Evolutionary conservation across 2,329 filamentous ascomycete species (phyloP).

Genomic region (Colletotrichum musae): DNA sequence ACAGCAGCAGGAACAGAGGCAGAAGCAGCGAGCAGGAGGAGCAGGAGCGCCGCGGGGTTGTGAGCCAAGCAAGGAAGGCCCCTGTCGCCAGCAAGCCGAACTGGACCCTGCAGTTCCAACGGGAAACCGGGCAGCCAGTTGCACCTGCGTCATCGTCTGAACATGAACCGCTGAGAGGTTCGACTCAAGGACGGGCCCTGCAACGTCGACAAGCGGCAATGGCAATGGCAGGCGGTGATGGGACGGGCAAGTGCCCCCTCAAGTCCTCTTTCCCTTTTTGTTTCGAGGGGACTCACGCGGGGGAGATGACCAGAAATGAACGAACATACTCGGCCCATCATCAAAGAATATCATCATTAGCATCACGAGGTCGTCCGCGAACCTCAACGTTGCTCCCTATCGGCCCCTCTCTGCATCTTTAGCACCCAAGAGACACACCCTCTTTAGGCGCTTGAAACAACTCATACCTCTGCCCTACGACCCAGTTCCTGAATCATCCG

Average conservation of each 20-base stretch:
- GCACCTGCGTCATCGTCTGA: slow-evolving; percentile 42
- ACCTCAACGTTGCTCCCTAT: background rate
- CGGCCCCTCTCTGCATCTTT: slow-evolving; percentile 15
- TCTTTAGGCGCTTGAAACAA: slow-evolving; percentile 20
- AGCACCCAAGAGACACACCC: background rate
- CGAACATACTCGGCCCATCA: too few relatives aligned
- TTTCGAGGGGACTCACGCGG: background rate
- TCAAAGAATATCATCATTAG: background rate
- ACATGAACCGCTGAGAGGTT: slow-evolving; percentile 25
- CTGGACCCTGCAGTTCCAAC: slow-evolving; percentile 32
- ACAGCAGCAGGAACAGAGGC: background rate
- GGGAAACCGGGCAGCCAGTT: slow-evolving; percentile 40
- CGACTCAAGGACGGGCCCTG: slow-evolving; percentile 36
- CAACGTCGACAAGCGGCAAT: slow-evolving; percentile 18
- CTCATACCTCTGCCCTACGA: slow-evolving; percentile 33
- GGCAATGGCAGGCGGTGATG: slow-evolving; percentile 22
- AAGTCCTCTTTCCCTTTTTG: too few relatives aligned
- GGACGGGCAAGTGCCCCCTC: slow-evolving; percentile 9
- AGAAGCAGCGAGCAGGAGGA: too few relatives aligned
- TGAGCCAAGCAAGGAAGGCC: slow-evolving; percentile 38
- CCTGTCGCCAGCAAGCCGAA: slow-evolving; percentile 20
- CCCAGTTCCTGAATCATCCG: slow-evolving; percentile 32
- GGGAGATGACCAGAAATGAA: too few relatives aligned
- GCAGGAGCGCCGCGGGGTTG: slow-evolving; percentile 2
- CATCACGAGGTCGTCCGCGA: slow-evolving; percentile 4